Evolutionary conservation across 176 grass and related monocot species (phyloP).

Genomic region (Elaeis guineensis): DNA sequence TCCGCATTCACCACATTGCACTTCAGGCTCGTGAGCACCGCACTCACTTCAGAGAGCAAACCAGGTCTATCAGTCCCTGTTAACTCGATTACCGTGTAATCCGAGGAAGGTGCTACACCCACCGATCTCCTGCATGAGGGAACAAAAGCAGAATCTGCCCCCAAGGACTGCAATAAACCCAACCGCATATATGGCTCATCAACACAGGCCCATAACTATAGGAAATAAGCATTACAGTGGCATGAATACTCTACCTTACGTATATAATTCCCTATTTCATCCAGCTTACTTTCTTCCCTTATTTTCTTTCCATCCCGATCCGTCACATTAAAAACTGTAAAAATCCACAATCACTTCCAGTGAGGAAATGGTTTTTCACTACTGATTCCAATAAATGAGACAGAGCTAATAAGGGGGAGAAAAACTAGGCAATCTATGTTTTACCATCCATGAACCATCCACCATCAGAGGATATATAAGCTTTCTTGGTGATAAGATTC

Average conservation of each 20-base stretch:
- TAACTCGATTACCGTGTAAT: constrained; percentile 84
- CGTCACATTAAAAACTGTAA: constrained; percentile 79
- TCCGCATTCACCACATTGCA: constrained; percentile 79
- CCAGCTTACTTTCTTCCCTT: constrained; percentile 24
- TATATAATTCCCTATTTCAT: constrained; percentile 49
- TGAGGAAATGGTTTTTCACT: background rate
- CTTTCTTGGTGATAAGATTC: constrained; percentile 75
- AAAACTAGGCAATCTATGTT: background rate
- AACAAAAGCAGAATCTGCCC: constrained; percentile 41
- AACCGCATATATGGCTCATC: no score
- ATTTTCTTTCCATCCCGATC: constrained; percentile 68
- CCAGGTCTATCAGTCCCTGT: constrained; percentile 77
- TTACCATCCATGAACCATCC: constrained; percentile 96
- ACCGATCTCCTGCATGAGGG: constrained; percentile 39
- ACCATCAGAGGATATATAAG: constrained; percentile 88
- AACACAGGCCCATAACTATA: constrained; percentile 1
- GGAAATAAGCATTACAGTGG: constrained; percentile 13
- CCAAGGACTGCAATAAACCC: constrained; percentile 39
- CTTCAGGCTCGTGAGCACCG: constrained; percentile 62
- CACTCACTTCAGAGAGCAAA: constrained; percentile 81
- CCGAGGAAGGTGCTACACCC: constrained; percentile 47
- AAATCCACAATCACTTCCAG: background rate
- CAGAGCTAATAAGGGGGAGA: background rate
- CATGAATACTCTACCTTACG: constrained; percentile 37
- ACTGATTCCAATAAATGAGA: background rate